These are phyloP conservation scores for Thielaviopsis populi DNA, from an alignment of 2,329 filamentous ascomycete species.

Conservation along the genomic window DNA sequence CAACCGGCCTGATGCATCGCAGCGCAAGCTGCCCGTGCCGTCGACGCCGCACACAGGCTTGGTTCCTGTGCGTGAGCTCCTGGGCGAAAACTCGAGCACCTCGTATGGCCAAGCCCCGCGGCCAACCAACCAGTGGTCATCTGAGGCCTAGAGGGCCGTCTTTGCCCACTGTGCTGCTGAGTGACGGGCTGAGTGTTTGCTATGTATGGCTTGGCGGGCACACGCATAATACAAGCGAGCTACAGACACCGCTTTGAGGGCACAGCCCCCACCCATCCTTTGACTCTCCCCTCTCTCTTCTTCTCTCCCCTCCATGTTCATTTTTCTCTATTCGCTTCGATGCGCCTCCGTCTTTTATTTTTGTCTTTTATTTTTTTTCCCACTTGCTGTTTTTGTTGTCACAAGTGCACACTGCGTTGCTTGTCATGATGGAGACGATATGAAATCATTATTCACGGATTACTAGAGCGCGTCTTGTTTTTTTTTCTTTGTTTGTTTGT, in stretches of 20 bases:
- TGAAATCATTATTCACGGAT: conserved; percentile 9
- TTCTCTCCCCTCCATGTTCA: not conserved
- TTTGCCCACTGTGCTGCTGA: not conserved
- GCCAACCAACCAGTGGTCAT: not conserved
- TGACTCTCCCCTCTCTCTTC: not conserved
- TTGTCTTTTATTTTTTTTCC: not conserved
- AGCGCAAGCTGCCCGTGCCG: conserved; percentile 80
- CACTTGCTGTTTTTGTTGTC: not conserved
- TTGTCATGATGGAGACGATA: conserved; percentile 9
- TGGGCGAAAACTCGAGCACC: conserved; percentile 35
- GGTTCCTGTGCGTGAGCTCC: conserved; percentile 71
- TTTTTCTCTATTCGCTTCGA: not conserved
- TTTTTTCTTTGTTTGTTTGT: not conserved
- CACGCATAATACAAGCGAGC: not conserved
- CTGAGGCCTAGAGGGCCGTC: not conserved
- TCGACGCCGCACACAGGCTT: conserved; percentile 54
- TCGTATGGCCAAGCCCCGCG: not conserved
- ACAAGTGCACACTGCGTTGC: not conserved
- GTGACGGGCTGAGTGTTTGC: not conserved
- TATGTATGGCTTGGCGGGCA: not conserved
- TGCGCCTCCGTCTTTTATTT: conserved; percentile 1
- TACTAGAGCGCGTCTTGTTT: conserved; percentile 11
- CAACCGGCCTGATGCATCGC: conserved; percentile 69
- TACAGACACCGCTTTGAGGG: not conserved
- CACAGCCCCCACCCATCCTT: not conserved